phyloP scores from a whole-genome alignment of 202 grass and related monocot genomes.

The Thinopyrum obtusiflorum region DNA sequence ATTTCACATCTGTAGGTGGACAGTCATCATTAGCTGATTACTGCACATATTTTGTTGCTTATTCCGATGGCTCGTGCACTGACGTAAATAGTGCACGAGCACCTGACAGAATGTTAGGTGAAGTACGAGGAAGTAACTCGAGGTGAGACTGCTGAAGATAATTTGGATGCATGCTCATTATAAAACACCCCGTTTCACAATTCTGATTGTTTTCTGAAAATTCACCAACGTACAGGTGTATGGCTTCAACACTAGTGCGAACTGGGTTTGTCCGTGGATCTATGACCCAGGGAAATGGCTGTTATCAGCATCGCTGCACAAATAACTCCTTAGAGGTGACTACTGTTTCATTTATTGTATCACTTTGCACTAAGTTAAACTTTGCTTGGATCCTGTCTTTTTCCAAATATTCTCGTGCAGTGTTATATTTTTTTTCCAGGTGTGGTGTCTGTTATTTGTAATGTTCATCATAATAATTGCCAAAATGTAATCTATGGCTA shows the following conservation, averaged over 20 bases:
- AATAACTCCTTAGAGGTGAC: slow-evolving; percentile 78
- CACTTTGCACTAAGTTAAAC: neutral
- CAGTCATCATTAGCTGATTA: slow-evolving; percentile 99
- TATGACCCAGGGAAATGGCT: slow-evolving; percentile 96
- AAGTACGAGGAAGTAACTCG: slow-evolving; percentile 92
- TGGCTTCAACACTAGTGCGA: slow-evolving; percentile 93
- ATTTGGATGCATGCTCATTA: neutral
- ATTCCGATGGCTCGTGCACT: slow-evolving; percentile 99
- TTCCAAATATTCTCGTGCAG: neutral
- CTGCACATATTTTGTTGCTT: slow-evolving; percentile 97
- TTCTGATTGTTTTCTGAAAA: slow-evolving; percentile 11
- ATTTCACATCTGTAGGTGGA: slow-evolving; percentile 60
- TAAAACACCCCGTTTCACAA: neutral
- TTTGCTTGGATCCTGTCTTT: neutral
- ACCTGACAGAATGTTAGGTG: slow-evolving; percentile 94
- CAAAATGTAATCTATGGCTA: neutral
- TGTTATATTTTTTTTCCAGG: neutral
- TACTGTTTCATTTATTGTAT: slow-evolving; percentile 7
- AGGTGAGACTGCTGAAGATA: slow-evolving; percentile 43
- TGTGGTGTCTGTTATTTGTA: neutral
- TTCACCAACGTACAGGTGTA: slow-evolving; percentile 60
- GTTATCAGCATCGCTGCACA: slow-evolving; percentile 93
- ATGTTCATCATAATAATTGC: neutral
- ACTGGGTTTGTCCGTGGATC: slow-evolving; percentile 98
- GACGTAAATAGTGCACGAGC: slow-evolving; percentile 92